These are phyloP conservation scores for Auricularia sp. DNA, from an alignment of 768 basidiomycete species.

Conservation along the genomic window DNA sequence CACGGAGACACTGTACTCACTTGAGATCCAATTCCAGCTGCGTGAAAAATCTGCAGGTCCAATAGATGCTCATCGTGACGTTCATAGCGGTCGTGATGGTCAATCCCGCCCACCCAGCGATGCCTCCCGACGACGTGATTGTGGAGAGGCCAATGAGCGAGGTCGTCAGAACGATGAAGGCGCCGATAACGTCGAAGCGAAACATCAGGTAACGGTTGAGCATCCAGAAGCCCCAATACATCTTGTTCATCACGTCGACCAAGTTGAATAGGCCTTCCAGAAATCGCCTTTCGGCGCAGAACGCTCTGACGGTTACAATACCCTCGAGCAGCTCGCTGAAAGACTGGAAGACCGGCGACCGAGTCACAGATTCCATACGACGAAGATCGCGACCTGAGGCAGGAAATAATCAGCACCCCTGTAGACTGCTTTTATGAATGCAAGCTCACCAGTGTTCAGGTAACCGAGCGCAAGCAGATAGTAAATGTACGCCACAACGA, in stretches of 20 bases:
- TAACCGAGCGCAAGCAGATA: constrained; percentile 5
- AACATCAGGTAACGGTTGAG: constrained; percentile 19
- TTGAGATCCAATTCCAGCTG: constrained; percentile 15
- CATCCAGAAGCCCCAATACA: constrained; percentile 14
- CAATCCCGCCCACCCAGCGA: constrained; percentile 33
- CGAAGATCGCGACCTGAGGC: constrained; percentile 59
- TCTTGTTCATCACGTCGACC: constrained; percentile 22
- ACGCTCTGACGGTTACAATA: constrained; percentile 25
- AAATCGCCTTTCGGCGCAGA: constrained; percentile 22
- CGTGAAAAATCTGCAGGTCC: constrained; percentile 10
- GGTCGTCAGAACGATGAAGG: neutral
- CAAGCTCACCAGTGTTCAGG: constrained; percentile 2
- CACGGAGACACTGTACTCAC: neutral
- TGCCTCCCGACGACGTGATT: neutral
- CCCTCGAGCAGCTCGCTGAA: constrained; percentile 56
- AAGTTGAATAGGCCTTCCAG: constrained; percentile 19
- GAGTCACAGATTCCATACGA: constrained; percentile 82
- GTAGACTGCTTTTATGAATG: neutral
- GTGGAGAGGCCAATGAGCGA: neutral
- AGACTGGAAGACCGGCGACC: constrained; percentile 75
- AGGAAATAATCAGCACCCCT: constrained; percentile 27
- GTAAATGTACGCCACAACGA: constrained; percentile 6
- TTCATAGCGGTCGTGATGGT: constrained; percentile 30
- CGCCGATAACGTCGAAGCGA: constrained; percentile 8
- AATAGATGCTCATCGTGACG: constrained; percentile 8